phyloP scores from a whole-genome alignment of 2,329 filamentous ascomycete genomes.

The Cadophora malorum region DNA sequence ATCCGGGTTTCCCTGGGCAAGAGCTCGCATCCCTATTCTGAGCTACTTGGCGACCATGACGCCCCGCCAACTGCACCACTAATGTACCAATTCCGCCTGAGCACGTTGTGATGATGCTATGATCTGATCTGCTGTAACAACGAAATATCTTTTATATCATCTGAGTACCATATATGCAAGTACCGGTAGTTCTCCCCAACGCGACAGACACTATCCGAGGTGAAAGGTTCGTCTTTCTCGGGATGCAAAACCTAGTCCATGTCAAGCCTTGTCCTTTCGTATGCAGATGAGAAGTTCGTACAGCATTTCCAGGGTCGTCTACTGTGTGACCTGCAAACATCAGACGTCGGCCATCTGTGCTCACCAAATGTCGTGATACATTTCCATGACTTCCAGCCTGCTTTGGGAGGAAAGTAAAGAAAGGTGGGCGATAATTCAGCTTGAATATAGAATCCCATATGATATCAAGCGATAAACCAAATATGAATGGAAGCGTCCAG shows the following conservation, averaged over 20 bases:
- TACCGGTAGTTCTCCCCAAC: background rate
- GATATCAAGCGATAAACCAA: background rate
- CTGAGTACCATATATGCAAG: background rate
- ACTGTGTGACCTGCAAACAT: background rate
- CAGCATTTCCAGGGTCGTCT: background rate
- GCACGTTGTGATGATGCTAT: background rate
- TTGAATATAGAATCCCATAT: too few species aligned
- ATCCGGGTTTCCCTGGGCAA: background rate
- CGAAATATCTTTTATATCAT: background rate
- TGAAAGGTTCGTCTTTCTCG: background rate
- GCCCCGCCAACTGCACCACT: background rate
- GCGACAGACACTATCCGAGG: background rate
- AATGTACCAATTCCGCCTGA: background rate
- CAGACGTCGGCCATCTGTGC: slow-evolving; percentile 1
- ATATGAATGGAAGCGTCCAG: background rate
- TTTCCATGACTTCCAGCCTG: background rate
- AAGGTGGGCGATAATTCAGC: too few species aligned
- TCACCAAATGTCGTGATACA: background rate
- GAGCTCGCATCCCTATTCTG: background rate
- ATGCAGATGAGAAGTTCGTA: background rate
- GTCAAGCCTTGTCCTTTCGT: background rate
- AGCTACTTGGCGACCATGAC: background rate
- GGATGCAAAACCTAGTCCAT: background rate
- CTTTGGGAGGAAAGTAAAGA: too few species aligned
- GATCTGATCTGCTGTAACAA: background rate